A percentile compares a stretch with the other conserved stretches of the same genome.
Conservation (phyloP, 2,329 filamentous ascomycete genomes). For the Aspergillus pseudoviridinutans region DNA sequence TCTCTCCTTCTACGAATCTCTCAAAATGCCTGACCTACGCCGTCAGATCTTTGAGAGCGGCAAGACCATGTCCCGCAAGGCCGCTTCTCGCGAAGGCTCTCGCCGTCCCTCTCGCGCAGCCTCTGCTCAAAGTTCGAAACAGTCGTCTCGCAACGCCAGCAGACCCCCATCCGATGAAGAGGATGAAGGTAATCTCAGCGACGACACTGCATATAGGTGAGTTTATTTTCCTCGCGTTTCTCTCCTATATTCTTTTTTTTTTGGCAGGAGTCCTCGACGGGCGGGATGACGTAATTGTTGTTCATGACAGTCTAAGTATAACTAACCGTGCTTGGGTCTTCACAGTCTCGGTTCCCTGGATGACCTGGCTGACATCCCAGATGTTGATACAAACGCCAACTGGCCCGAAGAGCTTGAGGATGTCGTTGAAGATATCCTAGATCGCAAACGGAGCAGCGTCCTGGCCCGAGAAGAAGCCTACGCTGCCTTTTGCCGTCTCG, state of each 20-base stretch:
- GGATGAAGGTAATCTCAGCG: constrained; percentile 52
- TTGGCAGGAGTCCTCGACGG: constrained; percentile 10
- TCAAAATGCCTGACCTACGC: constrained; percentile 47
- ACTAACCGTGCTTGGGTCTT: constrained; percentile 7
- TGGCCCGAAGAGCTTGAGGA: constrained; percentile 63
- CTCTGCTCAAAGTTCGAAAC: constrained; percentile 51
- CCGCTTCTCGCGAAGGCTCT: constrained; percentile 53
- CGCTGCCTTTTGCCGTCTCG: constrained; percentile 57
- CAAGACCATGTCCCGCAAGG: constrained; percentile 63
- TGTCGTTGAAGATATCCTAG: constrained; percentile 67
- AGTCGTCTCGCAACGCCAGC: constrained; percentile 52
- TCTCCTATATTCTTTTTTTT: constrained; percentile 17
- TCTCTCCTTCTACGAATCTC: neutral
- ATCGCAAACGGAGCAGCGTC: constrained; percentile 73
- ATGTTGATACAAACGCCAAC: constrained; percentile 48
- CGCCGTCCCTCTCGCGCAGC: constrained; percentile 49
- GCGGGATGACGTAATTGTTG: constrained; percentile 34
- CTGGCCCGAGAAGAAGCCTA: constrained; percentile 66
- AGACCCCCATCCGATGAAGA: constrained; percentile 58
- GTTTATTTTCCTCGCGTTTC: constrained; percentile 25
- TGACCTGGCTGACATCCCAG: constrained; percentile 54
- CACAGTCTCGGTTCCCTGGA: constrained; percentile 63
- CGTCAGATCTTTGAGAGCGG: constrained; percentile 61
- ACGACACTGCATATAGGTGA: constrained; percentile 57
- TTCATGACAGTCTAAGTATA: neutral